A percentile compares a stretch with the other conserved stretches of the same genome.
phyloP scores from a whole-genome alignment of 768 basidiomycete genomes.

The Gloeophyllum trabeum region DNA sequence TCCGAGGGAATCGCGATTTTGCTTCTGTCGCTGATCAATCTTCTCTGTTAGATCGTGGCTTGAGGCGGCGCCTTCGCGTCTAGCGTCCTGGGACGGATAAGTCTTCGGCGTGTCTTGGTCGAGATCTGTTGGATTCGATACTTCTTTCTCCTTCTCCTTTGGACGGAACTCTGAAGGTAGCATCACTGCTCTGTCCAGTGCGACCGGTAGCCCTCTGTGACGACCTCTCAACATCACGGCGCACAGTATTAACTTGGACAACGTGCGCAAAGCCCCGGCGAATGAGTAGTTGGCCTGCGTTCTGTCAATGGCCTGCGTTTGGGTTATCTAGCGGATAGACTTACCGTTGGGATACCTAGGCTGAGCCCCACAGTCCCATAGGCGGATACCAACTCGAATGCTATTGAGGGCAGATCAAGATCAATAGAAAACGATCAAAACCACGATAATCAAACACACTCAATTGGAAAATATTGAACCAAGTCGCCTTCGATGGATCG shows the following conservation, averaged over 20 bases:
- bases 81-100: too few relatives aligned
- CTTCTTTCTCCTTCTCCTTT: too few relatives aligned
- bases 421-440: constrained; percentile 14
- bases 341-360: constrained; percentile 28
- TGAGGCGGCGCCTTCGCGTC: too few relatives aligned
- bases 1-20: too few relatives aligned
- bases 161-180: constrained; percentile 51
- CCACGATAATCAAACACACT: constrained; percentile 13
- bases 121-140: too few relatives aligned
- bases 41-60: too few relatives aligned
- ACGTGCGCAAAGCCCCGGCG: constrained; percentile 60
- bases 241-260: constrained; percentile 83
- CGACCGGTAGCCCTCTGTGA: constrained; percentile 81
- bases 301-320: not conserved
- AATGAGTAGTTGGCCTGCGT: constrained; percentile 71
- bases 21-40: too few relatives aligned
- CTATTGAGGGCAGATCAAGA: constrained; percentile 13
- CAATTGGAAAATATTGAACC: constrained; percentile 31
- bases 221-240: constrained; percentile 90
- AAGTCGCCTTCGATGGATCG: constrained; percentile 15
- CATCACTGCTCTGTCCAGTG: constrained; percentile 81
- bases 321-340: constrained; percentile 11
- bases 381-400: constrained; percentile 8
- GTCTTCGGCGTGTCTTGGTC: too few relatives aligned
- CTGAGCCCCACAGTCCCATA: constrained; percentile 29